A percentile compares a stretch with the other conserved stretches of the same genome.
Conservation (phyloP, 2,329 filamentous ascomycete genomes). For the Sphaceloma murrayae region DNA sequence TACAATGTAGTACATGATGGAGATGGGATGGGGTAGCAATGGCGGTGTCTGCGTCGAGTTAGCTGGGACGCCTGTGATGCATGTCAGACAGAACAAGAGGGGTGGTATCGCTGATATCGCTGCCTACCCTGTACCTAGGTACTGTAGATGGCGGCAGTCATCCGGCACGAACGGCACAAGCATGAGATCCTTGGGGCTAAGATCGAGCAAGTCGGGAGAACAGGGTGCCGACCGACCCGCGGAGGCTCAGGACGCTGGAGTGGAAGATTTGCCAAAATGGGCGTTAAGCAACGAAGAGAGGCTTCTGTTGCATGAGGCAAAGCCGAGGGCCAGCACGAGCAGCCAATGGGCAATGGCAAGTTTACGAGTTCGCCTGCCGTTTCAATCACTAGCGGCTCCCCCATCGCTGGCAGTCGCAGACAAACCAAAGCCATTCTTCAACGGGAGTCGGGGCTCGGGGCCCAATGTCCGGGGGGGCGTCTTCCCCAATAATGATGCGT, state of each 20-base stretch:
- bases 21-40: too few relatives aligned
- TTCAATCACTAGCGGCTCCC: conserved; percentile 12
- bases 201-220: conserved; percentile 3
- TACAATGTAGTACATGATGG: too few relatives aligned
- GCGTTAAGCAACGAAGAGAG: not conserved
- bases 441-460: not conserved
- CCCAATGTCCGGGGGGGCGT: not conserved
- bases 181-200: conserved; percentile 1
- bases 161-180: not conserved
- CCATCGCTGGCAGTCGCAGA: not conserved
- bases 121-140: too few relatives aligned
- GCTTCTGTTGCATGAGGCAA: too few relatives aligned
- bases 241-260: too few relatives aligned
- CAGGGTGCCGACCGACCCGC: not conserved
- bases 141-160: not conserved
- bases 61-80: too few relatives aligned
- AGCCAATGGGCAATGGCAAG: not conserved
- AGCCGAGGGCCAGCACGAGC: not conserved
- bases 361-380: conserved; percentile 1
- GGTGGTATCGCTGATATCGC: not conserved
- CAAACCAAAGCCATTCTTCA: not conserved
- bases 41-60: too few relatives aligned
- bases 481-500: conserved; percentile 12
- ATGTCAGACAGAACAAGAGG: conserved; percentile 6
- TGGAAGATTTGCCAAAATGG: not conserved